Percentiles rank a stretch among this genome's conserved stretches.
phyloP scores from a whole-genome alignment of 495 filamentous ascomycete genomes.

The Podospora pseudocomata region DNA sequence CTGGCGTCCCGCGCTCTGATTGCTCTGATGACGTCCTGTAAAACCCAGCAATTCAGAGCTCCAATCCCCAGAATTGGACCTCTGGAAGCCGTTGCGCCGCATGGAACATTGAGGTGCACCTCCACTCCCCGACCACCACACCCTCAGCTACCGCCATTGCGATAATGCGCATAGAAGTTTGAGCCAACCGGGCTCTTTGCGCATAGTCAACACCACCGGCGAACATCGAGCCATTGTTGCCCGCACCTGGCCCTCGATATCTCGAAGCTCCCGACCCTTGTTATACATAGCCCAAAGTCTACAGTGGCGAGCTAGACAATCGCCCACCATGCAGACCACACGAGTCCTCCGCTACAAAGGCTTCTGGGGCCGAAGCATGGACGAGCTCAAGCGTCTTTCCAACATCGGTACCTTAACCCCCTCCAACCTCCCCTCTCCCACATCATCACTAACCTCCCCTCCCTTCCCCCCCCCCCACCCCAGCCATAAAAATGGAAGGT shows the following conservation, averaged over 20 bases:
- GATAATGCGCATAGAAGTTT: constrained; percentile 17
- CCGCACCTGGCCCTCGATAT: background rate
- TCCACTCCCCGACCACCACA: background rate
- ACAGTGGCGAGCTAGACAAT: background rate
- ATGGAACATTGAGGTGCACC: constrained; percentile 10
- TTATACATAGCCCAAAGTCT: background rate
- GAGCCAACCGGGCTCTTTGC: constrained; percentile 21
- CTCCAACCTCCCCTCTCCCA: background rate
- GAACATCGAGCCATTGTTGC: background rate
- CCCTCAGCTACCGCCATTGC: background rate
- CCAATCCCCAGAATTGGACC: background rate
- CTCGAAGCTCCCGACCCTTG: background rate
- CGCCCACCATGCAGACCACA: constrained; percentile 42
- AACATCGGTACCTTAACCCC: constrained; percentile 36
- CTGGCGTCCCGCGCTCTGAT: background rate
- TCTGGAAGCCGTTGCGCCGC: background rate
- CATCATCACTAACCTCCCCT: background rate
- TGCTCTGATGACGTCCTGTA: constrained; percentile 11
- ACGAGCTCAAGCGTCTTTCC: constrained; percentile 46
- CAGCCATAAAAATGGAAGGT: constrained; percentile 49
- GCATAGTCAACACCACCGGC: constrained; percentile 1
- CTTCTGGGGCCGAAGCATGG: constrained; percentile 44
- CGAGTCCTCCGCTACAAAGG: constrained; percentile 37
- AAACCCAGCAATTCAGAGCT: constrained; percentile 2
- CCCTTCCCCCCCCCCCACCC: background rate